Percentiles rank a stretch among this genome's conserved stretches.
Conservation (phyloP, 2,329 filamentous ascomycete genomes). For the Pseudopithomyces chartarum region DNA sequence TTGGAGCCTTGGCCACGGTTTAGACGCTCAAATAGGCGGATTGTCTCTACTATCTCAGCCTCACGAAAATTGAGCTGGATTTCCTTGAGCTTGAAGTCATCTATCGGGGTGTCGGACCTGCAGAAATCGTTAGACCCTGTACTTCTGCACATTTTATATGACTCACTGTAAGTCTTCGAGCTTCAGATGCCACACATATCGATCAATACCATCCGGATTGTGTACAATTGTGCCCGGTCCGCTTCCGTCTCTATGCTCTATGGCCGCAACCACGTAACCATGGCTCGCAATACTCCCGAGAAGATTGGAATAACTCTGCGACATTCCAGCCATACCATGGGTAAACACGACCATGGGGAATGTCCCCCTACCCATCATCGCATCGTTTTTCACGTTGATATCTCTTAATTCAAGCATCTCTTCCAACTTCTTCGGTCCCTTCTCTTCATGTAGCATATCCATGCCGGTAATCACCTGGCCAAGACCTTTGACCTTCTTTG, state of each 20-base stretch:
- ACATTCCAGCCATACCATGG: slow-evolving; percentile 53
- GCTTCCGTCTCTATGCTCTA: slow-evolving; percentile 55
- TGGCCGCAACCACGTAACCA: slow-evolving; percentile 52
- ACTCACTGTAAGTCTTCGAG: slow-evolving; percentile 38
- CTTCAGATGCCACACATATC: slow-evolving; percentile 45
- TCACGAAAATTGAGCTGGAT: slow-evolving; percentile 52
- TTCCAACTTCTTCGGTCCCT: slow-evolving; percentile 22
- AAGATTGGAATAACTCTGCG: slow-evolving; percentile 53
- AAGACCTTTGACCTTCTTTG: slow-evolving; percentile 7
- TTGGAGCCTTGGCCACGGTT: slow-evolving; percentile 44
- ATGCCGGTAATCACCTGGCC: slow-evolving; percentile 3
- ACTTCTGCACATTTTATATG: background rate
- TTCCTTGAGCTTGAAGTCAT: slow-evolving; percentile 44
- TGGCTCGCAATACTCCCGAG: slow-evolving; percentile 53
- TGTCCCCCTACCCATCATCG: slow-evolving; percentile 21
- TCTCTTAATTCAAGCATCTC: slow-evolving; percentile 14
- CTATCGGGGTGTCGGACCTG: slow-evolving; percentile 38
- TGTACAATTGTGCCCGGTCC: slow-evolving; percentile 51
- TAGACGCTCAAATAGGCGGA: slow-evolving; percentile 47
- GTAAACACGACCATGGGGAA: slow-evolving; percentile 53
- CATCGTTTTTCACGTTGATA: slow-evolving; percentile 33
- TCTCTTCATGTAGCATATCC: slow-evolving; percentile 8
- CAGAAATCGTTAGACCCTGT: background rate
- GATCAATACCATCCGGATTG: slow-evolving; percentile 35
- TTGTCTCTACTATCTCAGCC: slow-evolving; percentile 53